A percentile compares a stretch with the other conserved stretches of the same genome.
Conservation (phyloP, 2,329 filamentous ascomycete genomes). For the Colletotrichum orchidophilum region DNA sequence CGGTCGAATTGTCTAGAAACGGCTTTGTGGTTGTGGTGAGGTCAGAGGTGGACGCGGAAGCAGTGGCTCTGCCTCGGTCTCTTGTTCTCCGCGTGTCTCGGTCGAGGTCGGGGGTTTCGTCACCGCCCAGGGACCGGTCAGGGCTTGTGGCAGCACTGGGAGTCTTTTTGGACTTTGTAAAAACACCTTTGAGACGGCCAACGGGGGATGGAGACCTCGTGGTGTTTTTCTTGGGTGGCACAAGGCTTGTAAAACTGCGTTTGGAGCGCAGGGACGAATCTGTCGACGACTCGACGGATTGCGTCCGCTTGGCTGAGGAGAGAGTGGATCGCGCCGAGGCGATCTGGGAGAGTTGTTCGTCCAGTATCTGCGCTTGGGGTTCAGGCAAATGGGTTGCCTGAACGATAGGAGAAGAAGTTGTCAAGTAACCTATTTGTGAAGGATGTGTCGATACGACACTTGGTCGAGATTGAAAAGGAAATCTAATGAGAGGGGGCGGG, state of each 20-base stretch:
- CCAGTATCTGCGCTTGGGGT: conserved; percentile 52
- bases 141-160: conserved; percentile 53
- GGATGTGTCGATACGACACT: conserved; percentile 64
- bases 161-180: conserved; percentile 64
- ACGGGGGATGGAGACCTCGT: conserved; percentile 75
- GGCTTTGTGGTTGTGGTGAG: conserved; percentile 21
- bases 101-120: conserved; percentile 31
- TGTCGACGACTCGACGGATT: conserved; percentile 42
- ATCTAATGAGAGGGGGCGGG: conserved; percentile 21
- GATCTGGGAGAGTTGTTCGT: conserved; percentile 41
- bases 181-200: conserved; percentile 77
- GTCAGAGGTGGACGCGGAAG: conserved; percentile 31
- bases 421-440: conserved; percentile 74
- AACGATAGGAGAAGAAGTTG: conserved; percentile 74
- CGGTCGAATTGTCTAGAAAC: background rate
- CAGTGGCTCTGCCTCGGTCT: conserved; percentile 28
- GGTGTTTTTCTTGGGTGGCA: conserved; percentile 51
- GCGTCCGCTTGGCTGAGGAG: conserved; percentile 45
- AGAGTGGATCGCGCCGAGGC: conserved; percentile 47
- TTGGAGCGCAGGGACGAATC: conserved; percentile 40
- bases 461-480: conserved; percentile 45
- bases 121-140: conserved; percentile 38
- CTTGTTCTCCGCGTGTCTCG: conserved; percentile 22
- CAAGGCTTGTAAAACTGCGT: conserved; percentile 49
- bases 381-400: conserved; percentile 64